A percentile compares a stretch with the other conserved stretches of the same genome.
Conservation (phyloP, 169 alveolate species). For the Eimeria maxima region DNA sequence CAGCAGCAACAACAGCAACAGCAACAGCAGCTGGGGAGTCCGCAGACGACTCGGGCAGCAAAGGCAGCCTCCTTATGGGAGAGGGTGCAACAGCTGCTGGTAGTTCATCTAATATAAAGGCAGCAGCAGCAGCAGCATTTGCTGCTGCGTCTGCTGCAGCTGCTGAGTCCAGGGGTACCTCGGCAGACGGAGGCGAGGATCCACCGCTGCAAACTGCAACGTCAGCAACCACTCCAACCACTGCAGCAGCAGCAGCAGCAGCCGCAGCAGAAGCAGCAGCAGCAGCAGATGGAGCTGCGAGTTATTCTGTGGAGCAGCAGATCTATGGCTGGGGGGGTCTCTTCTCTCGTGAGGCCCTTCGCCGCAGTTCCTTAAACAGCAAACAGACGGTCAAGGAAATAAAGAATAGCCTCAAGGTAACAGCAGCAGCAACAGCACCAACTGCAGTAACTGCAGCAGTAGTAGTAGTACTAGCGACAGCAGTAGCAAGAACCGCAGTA, state of each 20-base stretch:
- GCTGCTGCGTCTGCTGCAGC: background rate
- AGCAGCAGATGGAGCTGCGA: background rate
- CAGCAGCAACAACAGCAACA: background rate
- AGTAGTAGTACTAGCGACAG: no score
- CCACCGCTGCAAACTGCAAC: conserved; percentile 11
- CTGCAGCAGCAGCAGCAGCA: conserved; percentile 2
- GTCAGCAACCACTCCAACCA: background rate
- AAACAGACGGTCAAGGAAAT: background rate
- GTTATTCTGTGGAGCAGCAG: background rate
- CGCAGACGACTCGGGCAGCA: background rate
- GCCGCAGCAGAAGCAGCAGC: no score
- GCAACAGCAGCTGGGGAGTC: conserved; percentile 12
- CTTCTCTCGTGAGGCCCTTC: conserved; percentile 16
- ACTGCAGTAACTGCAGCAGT: background rate
- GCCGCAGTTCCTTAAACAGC: background rate
- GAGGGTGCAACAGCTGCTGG: background rate
- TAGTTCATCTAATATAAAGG: no score
- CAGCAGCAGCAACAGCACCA: background rate
- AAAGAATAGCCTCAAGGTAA: conserved; percentile 1
- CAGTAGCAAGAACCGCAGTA: background rate
- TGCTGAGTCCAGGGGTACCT: background rate
- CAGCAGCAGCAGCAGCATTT: no score
- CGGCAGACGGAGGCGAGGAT: background rate
- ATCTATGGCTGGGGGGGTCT: conserved; percentile 16
- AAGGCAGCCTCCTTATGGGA: background rate